Percentiles rank a stretch among this genome's conserved stretches.
phyloP scores from a whole-genome alignment of 345 rosid genomes.

The Balakata baccata region DNA sequence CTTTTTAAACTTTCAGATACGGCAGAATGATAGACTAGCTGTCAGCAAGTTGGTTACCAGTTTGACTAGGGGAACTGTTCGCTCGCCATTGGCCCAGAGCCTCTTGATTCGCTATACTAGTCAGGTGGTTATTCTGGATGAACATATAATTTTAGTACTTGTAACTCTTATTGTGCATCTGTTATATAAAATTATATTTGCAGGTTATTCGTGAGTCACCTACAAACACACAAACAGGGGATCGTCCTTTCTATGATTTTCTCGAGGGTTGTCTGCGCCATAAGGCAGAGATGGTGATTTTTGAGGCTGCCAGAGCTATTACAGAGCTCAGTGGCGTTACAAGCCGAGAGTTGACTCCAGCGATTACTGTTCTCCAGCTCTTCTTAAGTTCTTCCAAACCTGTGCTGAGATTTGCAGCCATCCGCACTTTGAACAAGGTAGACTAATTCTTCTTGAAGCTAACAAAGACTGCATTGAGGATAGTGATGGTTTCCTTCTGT shows the following conservation, averaged over 20 bases:
- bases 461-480: neutral
- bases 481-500: neutral
- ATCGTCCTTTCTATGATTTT: constrained; percentile 94
- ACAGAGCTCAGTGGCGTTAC: constrained; percentile 93
- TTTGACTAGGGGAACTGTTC: constrained; percentile 88
- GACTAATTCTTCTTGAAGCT: constrained; percentile 9
- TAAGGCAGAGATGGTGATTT: constrained; percentile 95
- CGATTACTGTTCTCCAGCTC: constrained; percentile 95
- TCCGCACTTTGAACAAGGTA: constrained; percentile 96
- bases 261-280: constrained; percentile 95
- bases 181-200: constrained; percentile 12
- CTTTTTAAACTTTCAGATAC: constrained; percentile 52
- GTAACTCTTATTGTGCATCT: neutral
- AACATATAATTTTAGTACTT: neutral
- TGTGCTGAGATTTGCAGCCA: constrained; percentile 93
- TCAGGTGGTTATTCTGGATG: constrained; percentile 50
- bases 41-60: constrained; percentile 86
- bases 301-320: constrained; percentile 99
- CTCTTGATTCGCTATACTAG: constrained; percentile 85
- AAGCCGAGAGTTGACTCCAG: constrained; percentile 91
- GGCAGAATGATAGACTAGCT: constrained; percentile 90
- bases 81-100: constrained; percentile 96
- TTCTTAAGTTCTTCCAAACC: constrained; percentile 97
- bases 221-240: constrained; percentile 67
- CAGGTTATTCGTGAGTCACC: constrained; percentile 91